Evolutionary conservation across 73 alveolate genomes (phyloP), one percentile per base, ranked within the genome.

Genomic region (Paraurostyla sp.): DNA sequence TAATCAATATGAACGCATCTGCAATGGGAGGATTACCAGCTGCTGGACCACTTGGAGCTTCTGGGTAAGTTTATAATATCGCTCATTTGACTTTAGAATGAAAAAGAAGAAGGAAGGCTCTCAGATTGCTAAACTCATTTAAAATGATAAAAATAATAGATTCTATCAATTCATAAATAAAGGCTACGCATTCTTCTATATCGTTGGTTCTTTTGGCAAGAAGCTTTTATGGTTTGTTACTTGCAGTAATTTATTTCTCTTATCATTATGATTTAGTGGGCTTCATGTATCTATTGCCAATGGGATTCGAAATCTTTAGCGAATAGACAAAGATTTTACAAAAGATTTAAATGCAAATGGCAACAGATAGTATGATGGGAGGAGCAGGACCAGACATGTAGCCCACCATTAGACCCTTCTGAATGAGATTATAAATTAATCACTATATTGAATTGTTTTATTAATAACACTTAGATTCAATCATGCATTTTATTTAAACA

Each of bases 271-370:
- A 36, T 69, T 16, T 69, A 69, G 87, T 75, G 54, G 87, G 57
- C 13, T 75, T 75, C 52, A 75, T 75, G 87, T 75, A 25, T 49
- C 18, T 75, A 4, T 29, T 75, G 49, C 87, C 87, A 13, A 75
- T 75, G 87, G 51, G 75, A 29, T 75, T 75, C 87, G 87, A 75
- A 50, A 75, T 75, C 48, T 75, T 75, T 30, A 46, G 50, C 33
- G 87, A 75, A 51, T 51, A 75, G 51, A 25, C 56, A 18, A 75
- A 29, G 73, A 49, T 75, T 7, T 48, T 75, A 32, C 45, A 43
- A 48, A 75, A 75, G 33, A 75, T 75, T 11, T 25, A 43, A 32
- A 75, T 75, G 87, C 69, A 69, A 35, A 75, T 75, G 87, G 25
- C 25, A 51, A 75, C 4, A 50, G 69, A 75, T 3, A 11, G 35